phyloP scores from a whole-genome alignment of 2,329 filamentous ascomycete species.

The Parafenestella ontariensis region DNA sequence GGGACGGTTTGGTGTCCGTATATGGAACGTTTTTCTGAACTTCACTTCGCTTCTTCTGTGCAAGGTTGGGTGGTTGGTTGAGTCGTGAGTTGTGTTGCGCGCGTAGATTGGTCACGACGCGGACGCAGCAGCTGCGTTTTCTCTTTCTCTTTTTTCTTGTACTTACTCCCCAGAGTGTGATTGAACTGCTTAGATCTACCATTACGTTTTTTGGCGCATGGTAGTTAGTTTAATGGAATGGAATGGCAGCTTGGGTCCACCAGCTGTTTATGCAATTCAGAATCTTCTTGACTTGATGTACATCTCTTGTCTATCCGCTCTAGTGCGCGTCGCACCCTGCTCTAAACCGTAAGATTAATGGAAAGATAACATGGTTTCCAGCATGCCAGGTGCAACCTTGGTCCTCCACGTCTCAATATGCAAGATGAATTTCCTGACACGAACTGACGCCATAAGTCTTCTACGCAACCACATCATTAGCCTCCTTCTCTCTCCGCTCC shows the following conservation, averaged over 20 bases:
- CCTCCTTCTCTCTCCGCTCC: slow-evolving; percentile 56
- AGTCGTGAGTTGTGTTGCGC: neutral
- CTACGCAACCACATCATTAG: slow-evolving; percentile 58
- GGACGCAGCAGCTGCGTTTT: neutral
- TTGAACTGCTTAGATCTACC: too few relatives aligned
- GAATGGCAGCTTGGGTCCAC: too few relatives aligned
- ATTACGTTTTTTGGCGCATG: too few relatives aligned
- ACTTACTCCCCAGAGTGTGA: neutral
- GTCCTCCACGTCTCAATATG: neutral
- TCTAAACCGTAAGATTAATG: neutral
- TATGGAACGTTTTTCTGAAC: neutral
- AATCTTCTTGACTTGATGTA: neutral
- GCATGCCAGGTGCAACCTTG: neutral
- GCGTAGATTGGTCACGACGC: neutral
- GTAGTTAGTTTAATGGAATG: too few relatives aligned
- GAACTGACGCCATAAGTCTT: neutral
- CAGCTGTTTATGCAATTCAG: too few relatives aligned
- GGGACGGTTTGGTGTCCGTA: neutral
- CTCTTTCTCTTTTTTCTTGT: neutral
- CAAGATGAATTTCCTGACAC: neutral
- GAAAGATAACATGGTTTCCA: neutral
- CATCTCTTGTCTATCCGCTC: neutral
- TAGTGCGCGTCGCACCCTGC: neutral
- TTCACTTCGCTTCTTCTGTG: neutral
- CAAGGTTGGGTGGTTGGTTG: neutral